phyloP scores from a whole-genome alignment of 257 asterid species.

The Salvia rosmarinus region DNA sequence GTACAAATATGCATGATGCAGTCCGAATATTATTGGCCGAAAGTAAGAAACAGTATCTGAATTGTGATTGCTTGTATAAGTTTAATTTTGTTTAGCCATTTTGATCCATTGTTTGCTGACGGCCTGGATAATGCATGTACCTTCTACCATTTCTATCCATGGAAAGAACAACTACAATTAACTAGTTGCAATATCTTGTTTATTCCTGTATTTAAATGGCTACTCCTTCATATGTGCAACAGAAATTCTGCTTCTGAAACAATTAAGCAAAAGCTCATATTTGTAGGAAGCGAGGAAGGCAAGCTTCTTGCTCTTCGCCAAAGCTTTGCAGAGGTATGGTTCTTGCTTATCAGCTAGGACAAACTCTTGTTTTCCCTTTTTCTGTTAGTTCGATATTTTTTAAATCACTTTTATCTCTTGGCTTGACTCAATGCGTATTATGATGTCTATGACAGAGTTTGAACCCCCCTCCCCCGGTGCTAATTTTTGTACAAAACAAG shows the following conservation, averaged over 20 bases:
- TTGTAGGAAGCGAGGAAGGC: slow-evolving; percentile 97
- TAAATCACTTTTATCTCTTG: slow-evolving; percentile 3
- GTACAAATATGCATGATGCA: slow-evolving; percentile 94
- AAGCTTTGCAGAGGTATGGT: slow-evolving; percentile 73
- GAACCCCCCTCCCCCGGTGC: slow-evolving; percentile 88
- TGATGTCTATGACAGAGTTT: slow-evolving; percentile 56
- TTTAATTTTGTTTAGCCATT: slow-evolving; percentile 4
- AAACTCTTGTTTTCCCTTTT: neutral
- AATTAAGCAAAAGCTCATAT: slow-evolving; percentile 78
- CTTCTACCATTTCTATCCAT: neutral
- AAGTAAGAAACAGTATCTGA: slow-evolving; percentile 54
- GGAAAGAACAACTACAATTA: neutral
- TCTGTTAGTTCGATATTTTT: neutral
- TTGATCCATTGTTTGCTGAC: neutral
- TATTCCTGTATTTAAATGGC: neutral
- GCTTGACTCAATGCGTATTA: slow-evolving; percentile 15
- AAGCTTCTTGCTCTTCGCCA: slow-evolving; percentile 93
- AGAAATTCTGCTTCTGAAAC: slow-evolving; percentile 89
- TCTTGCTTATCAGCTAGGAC: neutral
- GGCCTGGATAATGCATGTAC: neutral
- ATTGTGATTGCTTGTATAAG: slow-evolving; percentile 5
- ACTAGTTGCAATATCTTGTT: slow-evolving; percentile 19
- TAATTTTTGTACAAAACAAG: slow-evolving; percentile 86
- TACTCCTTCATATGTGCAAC: slow-evolving; percentile 33
- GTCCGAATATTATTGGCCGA: slow-evolving; percentile 82